Evolutionary conservation across 441 rosid genomes (phyloP), one percentile per base, ranked within the genome.

Genomic region (Eugenia klotzschiana): DNA sequence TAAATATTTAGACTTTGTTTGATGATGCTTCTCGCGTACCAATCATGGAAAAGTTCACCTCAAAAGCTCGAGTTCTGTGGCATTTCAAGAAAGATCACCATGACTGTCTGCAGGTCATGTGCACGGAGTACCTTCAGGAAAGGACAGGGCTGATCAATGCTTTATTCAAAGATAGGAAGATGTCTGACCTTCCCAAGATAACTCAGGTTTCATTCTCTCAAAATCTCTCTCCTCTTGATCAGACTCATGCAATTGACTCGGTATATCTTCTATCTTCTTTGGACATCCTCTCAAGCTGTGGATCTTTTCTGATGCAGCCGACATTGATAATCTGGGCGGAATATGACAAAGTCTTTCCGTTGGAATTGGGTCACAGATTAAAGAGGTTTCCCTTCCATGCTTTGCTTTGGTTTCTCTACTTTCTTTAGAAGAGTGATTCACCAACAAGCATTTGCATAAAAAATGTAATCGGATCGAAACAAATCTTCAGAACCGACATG

Each of bases 321-420:
- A 57, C 81, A 7, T 29, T 79, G 58, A 83, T 83, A 40, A 56
- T 83, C 18, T 83, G 82, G 85, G 85, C 82, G 51, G 82, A 83
- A 53, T 55, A 57, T 22, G 85, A 83, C 37, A 60, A 58, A 41
- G 26, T 79, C 57, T 83, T 83, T 80, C 85, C 85, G n/a, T 14
- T 83, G 27, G 82, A 83, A 49, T 51, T 83, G 74, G 85, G 51
- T 56, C 81, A 79, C 56, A 57, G 85, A 80, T 72, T 83, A 7
- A 79, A 79, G 82, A 83, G 85, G 85, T 83, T 46, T 25, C 52
- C 25, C n/a, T 51, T n/a, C 46, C 23, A 69, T 13, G 46, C 49
- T 20, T 20, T 69, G 49, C 77, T 69, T 33, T 20, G 77, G 46
- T 64, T 64, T 9, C 20, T 69, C 46, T 10, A 69, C 25, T 20